phyloP scores from a whole-genome alignment of 176 grass and related monocot species.

The Oryza nivara region DNA sequence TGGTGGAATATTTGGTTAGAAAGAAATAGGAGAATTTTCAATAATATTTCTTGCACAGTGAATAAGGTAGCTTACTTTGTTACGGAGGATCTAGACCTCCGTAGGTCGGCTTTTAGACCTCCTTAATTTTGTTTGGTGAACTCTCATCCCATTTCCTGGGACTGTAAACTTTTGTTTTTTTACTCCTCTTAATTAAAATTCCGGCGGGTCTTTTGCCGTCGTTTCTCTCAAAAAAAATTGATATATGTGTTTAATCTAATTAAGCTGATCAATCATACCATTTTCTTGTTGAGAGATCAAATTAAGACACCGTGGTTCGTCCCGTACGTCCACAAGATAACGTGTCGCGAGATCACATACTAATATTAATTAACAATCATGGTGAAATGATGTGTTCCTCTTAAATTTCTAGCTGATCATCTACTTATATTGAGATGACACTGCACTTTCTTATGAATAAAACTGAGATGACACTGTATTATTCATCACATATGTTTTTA shows the following conservation, averaged over 20 bases:
- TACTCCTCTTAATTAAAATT: too few relatives aligned
- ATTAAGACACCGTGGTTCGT: neutral
- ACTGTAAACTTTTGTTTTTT: too few relatives aligned
- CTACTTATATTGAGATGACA: neutral
- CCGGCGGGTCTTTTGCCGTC: too few relatives aligned
- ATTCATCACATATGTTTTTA: too few relatives aligned
- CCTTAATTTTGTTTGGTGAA: too few relatives aligned
- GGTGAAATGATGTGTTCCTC: neutral
- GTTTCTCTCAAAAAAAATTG: neutral
- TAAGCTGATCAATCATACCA: neutral
- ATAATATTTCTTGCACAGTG: too few relatives aligned
- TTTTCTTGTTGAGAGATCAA: constrained; percentile 5
- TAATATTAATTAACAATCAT: neutral
- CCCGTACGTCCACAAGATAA: neutral
- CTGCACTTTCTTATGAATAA: neutral
- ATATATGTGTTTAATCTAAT: neutral
- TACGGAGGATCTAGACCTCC: too few relatives aligned
- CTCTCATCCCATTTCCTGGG: too few relatives aligned
- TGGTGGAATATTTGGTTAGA: too few relatives aligned
- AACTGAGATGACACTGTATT: neutral
- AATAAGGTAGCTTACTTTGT: too few relatives aligned
- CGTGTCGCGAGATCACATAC: neutral
- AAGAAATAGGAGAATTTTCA: too few relatives aligned
- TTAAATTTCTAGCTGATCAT: neutral
- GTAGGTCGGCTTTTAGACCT: too few relatives aligned